A percentile compares a stretch with the other conserved stretches of the same genome.
phyloP scores from a whole-genome alignment of 1,284 basidiomycete species.

The Sporisorium exsertum region DNA sequence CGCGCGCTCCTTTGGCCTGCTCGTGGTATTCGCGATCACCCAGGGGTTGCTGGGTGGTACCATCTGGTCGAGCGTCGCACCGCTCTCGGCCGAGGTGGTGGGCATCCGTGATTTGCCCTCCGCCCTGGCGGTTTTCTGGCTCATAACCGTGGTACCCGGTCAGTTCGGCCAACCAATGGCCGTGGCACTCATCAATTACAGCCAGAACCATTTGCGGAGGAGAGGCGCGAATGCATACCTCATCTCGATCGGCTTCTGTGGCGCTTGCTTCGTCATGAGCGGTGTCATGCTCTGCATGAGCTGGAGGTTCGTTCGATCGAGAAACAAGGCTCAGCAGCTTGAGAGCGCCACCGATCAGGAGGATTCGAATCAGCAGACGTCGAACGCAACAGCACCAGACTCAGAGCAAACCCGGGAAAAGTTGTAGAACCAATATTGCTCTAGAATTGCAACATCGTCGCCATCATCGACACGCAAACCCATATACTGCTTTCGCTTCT shows the following conservation, averaged over 20 bases:
- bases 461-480: not conserved
- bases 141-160: conserved; percentile 66
- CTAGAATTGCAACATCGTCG: not conserved
- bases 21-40: conserved; percentile 70
- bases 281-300: conserved; percentile 65
- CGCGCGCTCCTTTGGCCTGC: conserved; percentile 69
- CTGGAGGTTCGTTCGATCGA: conserved; percentile 62
- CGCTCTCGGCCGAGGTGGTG: conserved; percentile 69
- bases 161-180: conserved; percentile 70
- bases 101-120: conserved; percentile 70
- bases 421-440: not conserved
- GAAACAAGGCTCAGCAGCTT: conserved; percentile 14
- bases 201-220: conserved; percentile 57
- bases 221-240: conserved; percentile 67
- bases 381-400: not conserved
- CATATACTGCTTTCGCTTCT: not conserved
- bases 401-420: not conserved
- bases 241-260: conserved; percentile 70
- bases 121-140: conserved; percentile 70
- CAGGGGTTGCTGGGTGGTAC: conserved; percentile 70
- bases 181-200: conserved; percentile 69
- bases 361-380: conserved; percentile 1
- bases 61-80: conserved; percentile 69
- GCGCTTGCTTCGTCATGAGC: conserved; percentile 65
- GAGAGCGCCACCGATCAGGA: conserved; percentile 2